Percentiles rank a stretch among this genome's conserved stretches.
phyloP scores from a whole-genome alignment of 2,329 filamentous ascomycete genomes.

The Ilyonectria mors-panacis region DNA sequence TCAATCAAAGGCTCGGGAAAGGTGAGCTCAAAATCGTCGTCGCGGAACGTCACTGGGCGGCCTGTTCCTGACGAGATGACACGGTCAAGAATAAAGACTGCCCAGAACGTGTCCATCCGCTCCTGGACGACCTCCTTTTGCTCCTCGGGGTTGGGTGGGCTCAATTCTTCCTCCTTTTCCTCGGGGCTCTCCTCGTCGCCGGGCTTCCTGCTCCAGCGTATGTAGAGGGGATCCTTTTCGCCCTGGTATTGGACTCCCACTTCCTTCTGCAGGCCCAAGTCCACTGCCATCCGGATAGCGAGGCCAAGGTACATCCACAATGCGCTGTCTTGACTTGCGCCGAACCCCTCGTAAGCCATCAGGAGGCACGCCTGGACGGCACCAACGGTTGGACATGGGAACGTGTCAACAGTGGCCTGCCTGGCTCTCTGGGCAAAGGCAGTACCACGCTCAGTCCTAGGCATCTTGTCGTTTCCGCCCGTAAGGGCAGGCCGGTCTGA shows the following conservation, averaged over 20 bases:
- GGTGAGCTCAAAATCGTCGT: constrained; percentile 87
- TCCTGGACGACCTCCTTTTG: constrained; percentile 82
- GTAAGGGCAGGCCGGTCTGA: constrained; percentile 71
- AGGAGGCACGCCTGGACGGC: constrained; percentile 88
- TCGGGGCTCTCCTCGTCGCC: constrained; percentile 55
- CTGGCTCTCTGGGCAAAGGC: constrained; percentile 87
- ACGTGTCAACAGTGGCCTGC: constrained; percentile 85
- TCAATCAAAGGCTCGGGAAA: constrained; percentile 70
- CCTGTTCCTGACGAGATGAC: constrained; percentile 92
- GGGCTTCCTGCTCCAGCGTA: constrained; percentile 59
- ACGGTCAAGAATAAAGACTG: constrained; percentile 88
- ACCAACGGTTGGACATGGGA: constrained; percentile 85
- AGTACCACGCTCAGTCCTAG: constrained; percentile 79
- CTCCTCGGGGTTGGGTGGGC: constrained; percentile 62
- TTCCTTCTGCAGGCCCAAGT: constrained; percentile 85
- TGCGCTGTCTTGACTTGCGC: constrained; percentile 88
- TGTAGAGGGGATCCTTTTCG: constrained; percentile 66
- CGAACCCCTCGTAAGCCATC: constrained; percentile 91
- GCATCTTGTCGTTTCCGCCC: constrained; percentile 63
- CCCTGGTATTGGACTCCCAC: constrained; percentile 78
- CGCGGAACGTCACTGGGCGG: constrained; percentile 84
- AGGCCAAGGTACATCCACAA: constrained; percentile 95
- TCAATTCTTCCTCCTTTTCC: constrained; percentile 61
- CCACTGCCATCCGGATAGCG: constrained; percentile 86
- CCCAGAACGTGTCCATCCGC: constrained; percentile 90